Base-by-base conservation (phyloP, 257 asterid genomes). In the Jaltomata sinuosa region DNA sequence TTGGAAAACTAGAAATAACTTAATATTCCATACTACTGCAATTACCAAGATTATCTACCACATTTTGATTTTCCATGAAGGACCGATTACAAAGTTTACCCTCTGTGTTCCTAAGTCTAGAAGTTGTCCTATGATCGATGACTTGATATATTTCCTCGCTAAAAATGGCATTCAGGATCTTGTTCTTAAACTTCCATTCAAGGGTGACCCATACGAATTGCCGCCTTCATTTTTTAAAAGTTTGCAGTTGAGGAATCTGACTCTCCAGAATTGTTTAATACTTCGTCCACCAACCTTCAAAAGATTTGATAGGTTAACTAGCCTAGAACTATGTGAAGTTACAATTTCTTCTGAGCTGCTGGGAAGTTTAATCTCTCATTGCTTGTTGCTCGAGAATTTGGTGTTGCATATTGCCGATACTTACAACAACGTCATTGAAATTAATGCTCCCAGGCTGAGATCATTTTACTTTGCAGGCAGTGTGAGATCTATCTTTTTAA, bases 391-490 rank as follows among this genome's bases (percentile, higher is more conserved):
- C 3, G 80, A 71, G 80, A 53, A 40, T 71, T 40, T 71, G 3
- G 80, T 71, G 34, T 18, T 71, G 34, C 49, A n/a, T 71, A 71
- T 71, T 8, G 54, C 52, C 4, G 21, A 40, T 29, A 40, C 54
- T 11, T 71, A 71, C 32, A n/a, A 54, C 80, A 71, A 40, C 5
- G n/a, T 40, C 54, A n/a, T 71, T 12, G 80, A n/a, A 71, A 71
- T 71, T n/a, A 71, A 12, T 71, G 80, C 80, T 71, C 80, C 80
- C 34, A 71, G 80, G 54, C 80, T 71, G 80, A 71, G 25, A 71
- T 71, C 80, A n/a, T n/a, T 71, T 40, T 40, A 71, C 54, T 71
- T 71, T 0, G 52, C 80, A n/a, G 80, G 80, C 54, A 40, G 80
- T n/a, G 49, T 71, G 1, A 71, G 80, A 40, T 71, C 80, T 36